phyloP scores from a whole-genome alignment of 495 filamentous ascomycete genomes.

The Aspergillus bridgeri region DNA sequence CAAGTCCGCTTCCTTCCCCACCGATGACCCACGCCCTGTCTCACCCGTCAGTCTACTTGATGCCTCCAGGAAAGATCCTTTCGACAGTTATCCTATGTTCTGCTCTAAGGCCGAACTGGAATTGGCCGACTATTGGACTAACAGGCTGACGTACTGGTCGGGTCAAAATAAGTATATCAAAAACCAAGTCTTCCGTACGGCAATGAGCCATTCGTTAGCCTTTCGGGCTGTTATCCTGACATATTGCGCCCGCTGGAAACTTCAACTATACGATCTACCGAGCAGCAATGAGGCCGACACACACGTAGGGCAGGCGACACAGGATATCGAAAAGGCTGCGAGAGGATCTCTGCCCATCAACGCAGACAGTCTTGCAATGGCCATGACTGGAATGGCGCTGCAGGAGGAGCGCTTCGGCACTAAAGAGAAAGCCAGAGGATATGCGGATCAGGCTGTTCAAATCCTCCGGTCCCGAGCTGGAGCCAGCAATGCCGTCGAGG shows the following conservation, averaged over 20 bases:
- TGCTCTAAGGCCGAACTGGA: constrained; percentile 26
- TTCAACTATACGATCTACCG: constrained; percentile 22
- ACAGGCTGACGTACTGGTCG: constrained; percentile 43
- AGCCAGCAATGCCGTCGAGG: constrained; percentile 22
- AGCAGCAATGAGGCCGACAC: constrained; percentile 25
- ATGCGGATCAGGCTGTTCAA: constrained; percentile 31
- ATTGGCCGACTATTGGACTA: constrained; percentile 37
- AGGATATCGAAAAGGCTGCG: constrained; percentile 26
- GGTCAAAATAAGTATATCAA: constrained; percentile 41
- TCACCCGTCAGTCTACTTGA: constrained; percentile 31
- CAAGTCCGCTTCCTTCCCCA: constrained; percentile 12
- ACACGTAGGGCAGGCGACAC: constrained; percentile 23
- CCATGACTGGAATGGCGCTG: constrained; percentile 38
- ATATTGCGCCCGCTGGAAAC: constrained; percentile 41
- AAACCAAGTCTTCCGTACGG: constrained; percentile 33
- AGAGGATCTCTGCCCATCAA: constrained; percentile 19
- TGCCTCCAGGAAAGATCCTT: constrained; percentile 36
- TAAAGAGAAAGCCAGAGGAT: constrained; percentile 25
- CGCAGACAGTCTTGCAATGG: constrained; percentile 31
- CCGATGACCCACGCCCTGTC: constrained; percentile 9
- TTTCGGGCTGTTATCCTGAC: constrained; percentile 39
- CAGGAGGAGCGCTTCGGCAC: constrained; percentile 43
- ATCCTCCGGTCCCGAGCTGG: constrained; percentile 32
- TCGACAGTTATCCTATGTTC: constrained; percentile 25
- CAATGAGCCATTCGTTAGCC: constrained; percentile 34